Base-by-base conservation (phyloP, 176 grass and related monocot species). In the Oropetium thomaeum region DNA sequence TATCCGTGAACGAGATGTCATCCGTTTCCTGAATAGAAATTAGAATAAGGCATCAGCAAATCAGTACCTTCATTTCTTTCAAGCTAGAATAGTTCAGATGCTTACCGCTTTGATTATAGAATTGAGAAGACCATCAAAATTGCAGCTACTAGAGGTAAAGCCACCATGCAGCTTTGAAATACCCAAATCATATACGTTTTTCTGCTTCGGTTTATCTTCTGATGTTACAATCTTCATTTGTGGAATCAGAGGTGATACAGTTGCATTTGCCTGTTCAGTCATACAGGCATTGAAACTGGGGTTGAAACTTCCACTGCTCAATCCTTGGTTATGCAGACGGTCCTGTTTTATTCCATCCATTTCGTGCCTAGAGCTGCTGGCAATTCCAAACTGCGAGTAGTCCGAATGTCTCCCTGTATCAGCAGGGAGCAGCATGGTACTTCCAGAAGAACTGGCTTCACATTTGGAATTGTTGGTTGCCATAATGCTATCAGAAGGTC, bases 61-160 rank as follows among this genome's bases (percentile, higher is more conserved):
- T 32, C 14, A 44, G 26, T 38, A 67, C 38, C 63, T n/a, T n/a
- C n/a, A n/a, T n/a, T 43, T 71, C 1, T 12, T 19, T 34, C 57
- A 48, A 45, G 40, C 47, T 41, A 49, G 41, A 1, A 47, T 8
- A 20, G 14, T 19, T 23, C 22, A 82, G 22, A 25, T 70, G 14
- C 85, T 83, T 95, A 99, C 96, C 87, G 72, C 82, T 90, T 99
- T 95, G 65, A 95, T 95, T 67, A 99, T 82, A 38, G 96, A 95
- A 82, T 78, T 92, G 62, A 92, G 88, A 71, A 95, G 83, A 29
- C 87, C 87, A 51, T 95, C 84, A 35, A 95, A 85, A 73, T 59
- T 92, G 81, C 87, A 99, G 69, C 73, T 75, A 57, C 59, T 90
- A 76, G 82, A 86, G 76, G 53, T 83, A 66, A 83, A 78, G 58